A percentile compares a stretch with the other conserved stretches of the same genome.
These are phyloP conservation scores for Nicotiana benthamiana DNA, from an alignment of 257 asterid species.

Conservation along the genomic window DNA sequence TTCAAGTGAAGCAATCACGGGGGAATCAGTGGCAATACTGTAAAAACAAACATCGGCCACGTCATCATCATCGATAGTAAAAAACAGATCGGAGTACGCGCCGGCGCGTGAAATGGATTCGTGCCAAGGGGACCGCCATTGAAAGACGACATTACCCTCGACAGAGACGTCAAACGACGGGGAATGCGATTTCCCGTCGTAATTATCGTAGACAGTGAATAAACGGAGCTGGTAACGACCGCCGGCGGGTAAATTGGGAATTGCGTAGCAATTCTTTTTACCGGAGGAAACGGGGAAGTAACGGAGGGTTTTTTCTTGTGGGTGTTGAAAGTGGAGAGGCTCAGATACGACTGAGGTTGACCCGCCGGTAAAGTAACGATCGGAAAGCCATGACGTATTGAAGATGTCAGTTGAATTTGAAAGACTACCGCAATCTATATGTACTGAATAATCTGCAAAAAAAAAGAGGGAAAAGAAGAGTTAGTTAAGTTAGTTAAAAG, in stretches of 20 bases:
- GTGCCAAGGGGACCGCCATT: constrained; percentile 90
- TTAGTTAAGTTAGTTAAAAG: neutral
- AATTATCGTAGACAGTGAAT: constrained; percentile 85
- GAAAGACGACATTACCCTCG: constrained; percentile 74
- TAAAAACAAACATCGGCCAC: constrained; percentile 68
- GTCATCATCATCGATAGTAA: constrained; percentile 31
- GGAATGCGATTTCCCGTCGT: constrained; percentile 64
- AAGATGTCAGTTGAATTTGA: constrained; percentile 63
- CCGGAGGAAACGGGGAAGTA: constrained; percentile 76
- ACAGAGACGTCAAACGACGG: constrained; percentile 94
- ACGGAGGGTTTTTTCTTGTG: constrained; percentile 83
- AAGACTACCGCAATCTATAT: constrained; percentile 76
- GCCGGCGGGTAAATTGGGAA: constrained; percentile 28
- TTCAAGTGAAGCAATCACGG: constrained; percentile 67
- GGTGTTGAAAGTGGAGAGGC: constrained; percentile 69
- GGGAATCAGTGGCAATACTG: constrained; percentile 95
- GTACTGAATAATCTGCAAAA: constrained; percentile 48
- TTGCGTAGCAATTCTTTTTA: constrained; percentile 76
- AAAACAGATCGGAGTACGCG: constrained; percentile 85
- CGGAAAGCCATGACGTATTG: constrained; percentile 73
- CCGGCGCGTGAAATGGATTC: constrained; percentile 57
- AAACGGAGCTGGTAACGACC: constrained; percentile 53
- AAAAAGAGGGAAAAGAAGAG: neutral
- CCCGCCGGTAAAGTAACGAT: constrained; percentile 76
- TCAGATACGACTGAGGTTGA: constrained; percentile 68